Percentiles rank a stretch among this genome's conserved stretches.
Evolutionary conservation across 2,329 filamentous ascomycete species (phyloP).

Genomic region (Xylariaceae sp.): DNA sequence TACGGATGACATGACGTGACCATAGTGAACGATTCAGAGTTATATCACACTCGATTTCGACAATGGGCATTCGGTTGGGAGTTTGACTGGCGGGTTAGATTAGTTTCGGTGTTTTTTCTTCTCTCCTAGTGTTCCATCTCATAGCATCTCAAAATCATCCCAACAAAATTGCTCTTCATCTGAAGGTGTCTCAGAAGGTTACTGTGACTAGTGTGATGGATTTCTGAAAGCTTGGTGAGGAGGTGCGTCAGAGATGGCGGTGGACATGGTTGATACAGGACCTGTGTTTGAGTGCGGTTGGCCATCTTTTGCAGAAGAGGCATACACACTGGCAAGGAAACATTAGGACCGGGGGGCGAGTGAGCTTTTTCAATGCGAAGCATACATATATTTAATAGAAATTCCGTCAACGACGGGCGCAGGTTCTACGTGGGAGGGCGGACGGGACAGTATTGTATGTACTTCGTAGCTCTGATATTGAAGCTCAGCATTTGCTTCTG

Average conservation of each 20-base stretch:
- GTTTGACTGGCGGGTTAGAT: constrained; percentile 20
- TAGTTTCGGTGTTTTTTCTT: constrained; percentile 9
- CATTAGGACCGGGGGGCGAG: background rate
- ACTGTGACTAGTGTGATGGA: constrained; percentile 11
- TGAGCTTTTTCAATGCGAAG: background rate
- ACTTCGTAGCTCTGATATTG: background rate
- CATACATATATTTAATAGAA: constrained; percentile 12
- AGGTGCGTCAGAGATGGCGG: constrained; percentile 4
- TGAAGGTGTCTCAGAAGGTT: constrained; percentile 12
- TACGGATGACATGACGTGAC: constrained; percentile 15
- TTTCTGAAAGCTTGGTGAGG: constrained; percentile 4
- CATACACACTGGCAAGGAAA: no score
- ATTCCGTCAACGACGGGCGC: constrained; percentile 4
- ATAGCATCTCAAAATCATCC: constrained; percentile 21
- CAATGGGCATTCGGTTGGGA: constrained; percentile 19
- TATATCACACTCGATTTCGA: constrained; percentile 16
- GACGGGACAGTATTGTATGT: background rate
- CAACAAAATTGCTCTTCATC: constrained; percentile 15
- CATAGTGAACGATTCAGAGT: constrained; percentile 16
- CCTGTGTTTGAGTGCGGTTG: background rate
- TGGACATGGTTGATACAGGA: background rate
- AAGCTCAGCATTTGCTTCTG: background rate
- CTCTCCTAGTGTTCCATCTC: constrained; percentile 20
- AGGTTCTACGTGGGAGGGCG: constrained; percentile 6
- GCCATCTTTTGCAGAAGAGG: background rate